Evolutionary conservation across 2,329 filamentous ascomycete species (phyloP), one percentile per base, ranked within the genome.

Genomic region (Neophaeococcomyces mojaviensis): DNA sequence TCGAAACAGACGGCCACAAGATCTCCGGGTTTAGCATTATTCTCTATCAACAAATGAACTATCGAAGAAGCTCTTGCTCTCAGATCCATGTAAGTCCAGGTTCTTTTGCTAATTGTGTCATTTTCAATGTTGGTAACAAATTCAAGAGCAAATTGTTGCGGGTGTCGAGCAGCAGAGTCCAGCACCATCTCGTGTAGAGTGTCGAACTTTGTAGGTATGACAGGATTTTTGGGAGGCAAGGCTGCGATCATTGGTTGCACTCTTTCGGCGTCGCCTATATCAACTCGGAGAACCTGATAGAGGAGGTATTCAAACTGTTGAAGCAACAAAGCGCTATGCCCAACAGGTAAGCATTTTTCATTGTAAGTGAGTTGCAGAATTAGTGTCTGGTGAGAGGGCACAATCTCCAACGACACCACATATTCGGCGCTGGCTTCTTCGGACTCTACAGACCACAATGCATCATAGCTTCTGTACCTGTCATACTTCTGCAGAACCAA

Each of bases 131-230:
- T 68, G 0, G 72, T 73, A 2, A 82, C 78, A 60, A 94, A 95
- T 52, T 94, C 83, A 1, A 96, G 72, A 0, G 89, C 89, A 2
- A 70, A 65, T 32, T 74, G 79, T 0, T 78, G 56, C 0, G 88
- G 84, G 16, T 71, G 64, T 0, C 65, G 56, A 1, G 52, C 30
- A 0, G 83, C 81, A 26, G 78, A 78, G 0, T 63, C 53, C 59
- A 94, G 86, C 4, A 95, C 81, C 49, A 94, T 84, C 47, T 89
- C 72, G 59, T 96, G 88, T 4, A 95, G 67, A 2, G 89, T 69
- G 1, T 61, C 58, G 0, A 81, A 74, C 0, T 77, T 64, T 0
- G 81, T 77, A 0, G 73, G 64, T 4, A 96, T 70, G 0, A 68
- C 67, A 0, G 70, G 60, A 6, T 78, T 67, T 41, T 74, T 70